A percentile compares a stretch with the other conserved stretches of the same genome.
Conservation (phyloP, 495 filamentous ascomycete genomes). For the Cryomyces antarcticus region DNA sequence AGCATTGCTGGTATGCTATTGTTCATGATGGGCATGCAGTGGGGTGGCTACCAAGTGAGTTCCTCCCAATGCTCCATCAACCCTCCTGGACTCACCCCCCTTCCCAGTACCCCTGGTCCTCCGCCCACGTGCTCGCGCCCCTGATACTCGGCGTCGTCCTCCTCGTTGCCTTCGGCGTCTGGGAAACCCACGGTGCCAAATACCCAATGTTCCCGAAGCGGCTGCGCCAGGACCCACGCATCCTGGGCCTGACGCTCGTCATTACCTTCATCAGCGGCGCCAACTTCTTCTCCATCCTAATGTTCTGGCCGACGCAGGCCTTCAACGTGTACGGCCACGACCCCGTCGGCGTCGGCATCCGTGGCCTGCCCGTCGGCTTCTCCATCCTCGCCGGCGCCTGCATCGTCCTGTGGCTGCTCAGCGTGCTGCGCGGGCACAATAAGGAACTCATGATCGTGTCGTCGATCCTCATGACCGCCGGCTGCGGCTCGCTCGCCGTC, state of each 20-base stretch:
- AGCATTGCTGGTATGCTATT: constrained; percentile 42
- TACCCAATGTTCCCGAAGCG: constrained; percentile 46
- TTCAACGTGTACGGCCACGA: constrained; percentile 59
- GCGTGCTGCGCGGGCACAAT: constrained; percentile 39
- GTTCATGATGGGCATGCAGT: constrained; percentile 44
- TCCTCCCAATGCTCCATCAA: no score
- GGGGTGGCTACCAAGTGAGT: constrained; percentile 36
- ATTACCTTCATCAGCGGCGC: constrained; percentile 57
- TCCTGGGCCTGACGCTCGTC: constrained; percentile 39
- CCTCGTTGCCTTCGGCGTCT: constrained; percentile 34
- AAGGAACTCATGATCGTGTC: constrained; percentile 39
- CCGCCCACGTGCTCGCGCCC: constrained; percentile 36
- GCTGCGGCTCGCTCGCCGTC: constrained; percentile 40
- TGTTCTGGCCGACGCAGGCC: constrained; percentile 57
- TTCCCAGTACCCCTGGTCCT: constrained; percentile 30
- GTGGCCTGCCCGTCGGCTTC: constrained; percentile 45
- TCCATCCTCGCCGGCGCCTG: constrained; percentile 41
- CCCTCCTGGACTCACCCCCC: no score
- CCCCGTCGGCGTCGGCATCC: constrained; percentile 42
- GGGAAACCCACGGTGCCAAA: constrained; percentile 39
- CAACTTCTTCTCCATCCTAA: constrained; percentile 55
- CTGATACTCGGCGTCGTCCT: constrained; percentile 30
- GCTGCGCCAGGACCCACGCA: constrained; percentile 41
- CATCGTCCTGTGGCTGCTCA: constrained; percentile 39
- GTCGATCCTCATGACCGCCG: constrained; percentile 48